Percentiles rank a stretch among this genome's conserved stretches.
Conservation (phyloP, 1,139 yeast species). For the Pichia sp. region DNA sequence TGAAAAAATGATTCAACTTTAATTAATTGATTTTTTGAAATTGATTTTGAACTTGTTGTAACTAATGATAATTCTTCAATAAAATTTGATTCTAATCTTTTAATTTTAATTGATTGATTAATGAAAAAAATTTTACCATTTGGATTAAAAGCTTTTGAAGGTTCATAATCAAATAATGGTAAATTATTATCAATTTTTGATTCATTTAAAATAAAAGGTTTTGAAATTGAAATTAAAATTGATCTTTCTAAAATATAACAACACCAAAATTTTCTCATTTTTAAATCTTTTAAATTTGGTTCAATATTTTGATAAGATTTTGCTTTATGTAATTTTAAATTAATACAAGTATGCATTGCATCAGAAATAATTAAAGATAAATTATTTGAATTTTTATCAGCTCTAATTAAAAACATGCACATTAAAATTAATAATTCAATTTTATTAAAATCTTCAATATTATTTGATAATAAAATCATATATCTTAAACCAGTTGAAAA, state of each 20-base stretch:
- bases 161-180: slow-evolving; percentile 42
- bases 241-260: slow-evolving; percentile 49
- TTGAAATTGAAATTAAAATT: slow-evolving; percentile 51
- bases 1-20: slow-evolving; percentile 40
- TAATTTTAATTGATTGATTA: slow-evolving; percentile 45
- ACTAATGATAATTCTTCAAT: slow-evolving; percentile 43
- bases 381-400: slow-evolving; percentile 49
- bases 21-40: slow-evolving; percentile 34
- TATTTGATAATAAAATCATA: slow-evolving; percentile 38
- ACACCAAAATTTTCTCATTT: slow-evolving; percentile 53
- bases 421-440: slow-evolving; percentile 44
- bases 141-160: slow-evolving; percentile 32
- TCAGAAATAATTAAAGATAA: slow-evolving; percentile 46
- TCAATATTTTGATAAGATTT: slow-evolving; percentile 30
- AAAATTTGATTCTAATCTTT: slow-evolving; percentile 50
- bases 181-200: slow-evolving; percentile 37
- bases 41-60: slow-evolving; percentile 24
- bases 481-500: slow-evolving; percentile 52
- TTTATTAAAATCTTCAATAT: slow-evolving; percentile 36
- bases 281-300: slow-evolving; percentile 30
- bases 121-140: slow-evolving; percentile 38
- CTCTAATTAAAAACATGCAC: slow-evolving; percentile 46
- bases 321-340: slow-evolving; percentile 35
- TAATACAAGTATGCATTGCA: slow-evolving; percentile 39
- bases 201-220: slow-evolving; percentile 44